A percentile compares a stretch with the other conserved stretches of the same genome.
phyloP scores from a whole-genome alignment of 2,329 filamentous ascomycete species.

The Fusarium heterosporum region DNA sequence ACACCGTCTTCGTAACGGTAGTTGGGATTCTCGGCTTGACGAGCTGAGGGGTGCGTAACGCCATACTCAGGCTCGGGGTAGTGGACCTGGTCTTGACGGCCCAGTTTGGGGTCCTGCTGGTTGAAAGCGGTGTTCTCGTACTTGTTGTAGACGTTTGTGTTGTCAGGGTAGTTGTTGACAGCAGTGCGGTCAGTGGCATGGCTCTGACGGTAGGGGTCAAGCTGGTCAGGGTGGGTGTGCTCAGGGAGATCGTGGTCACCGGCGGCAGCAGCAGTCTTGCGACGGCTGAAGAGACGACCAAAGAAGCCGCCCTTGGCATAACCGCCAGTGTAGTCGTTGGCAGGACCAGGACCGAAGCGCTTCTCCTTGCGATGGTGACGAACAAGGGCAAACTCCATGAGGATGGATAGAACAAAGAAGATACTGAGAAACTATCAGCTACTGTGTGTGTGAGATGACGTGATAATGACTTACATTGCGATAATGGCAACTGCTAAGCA shows the following conservation, averaged over 20 bases:
- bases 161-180: constrained; percentile 46
- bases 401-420: constrained; percentile 80
- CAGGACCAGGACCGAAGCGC: constrained; percentile 68
- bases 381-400: constrained; percentile 75
- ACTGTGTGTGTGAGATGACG: neutral
- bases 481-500: constrained; percentile 83
- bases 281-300: constrained; percentile 50
- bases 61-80: constrained; percentile 44
- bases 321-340: constrained; percentile 70
- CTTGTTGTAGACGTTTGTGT: constrained; percentile 45
- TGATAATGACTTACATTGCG: constrained; percentile 68
- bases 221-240: constrained; percentile 56
- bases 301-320: constrained; percentile 52
- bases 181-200: constrained; percentile 55
- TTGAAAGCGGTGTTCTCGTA: constrained; percentile 42
- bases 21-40: constrained; percentile 26
- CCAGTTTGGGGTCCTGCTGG: constrained; percentile 42
- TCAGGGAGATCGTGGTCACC: constrained; percentile 53
- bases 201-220: constrained; percentile 56
- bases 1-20: constrained; percentile 56
- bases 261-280: constrained; percentile 40
- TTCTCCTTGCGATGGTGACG: constrained; percentile 81
- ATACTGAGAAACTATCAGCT: constrained; percentile 58
- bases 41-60: constrained; percentile 17
- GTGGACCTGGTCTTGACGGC: constrained; percentile 45